Evolutionary conservation across 2,329 filamentous ascomycete species (phyloP).

Genomic region (Ophiostoma himal-ulmi): DNA sequence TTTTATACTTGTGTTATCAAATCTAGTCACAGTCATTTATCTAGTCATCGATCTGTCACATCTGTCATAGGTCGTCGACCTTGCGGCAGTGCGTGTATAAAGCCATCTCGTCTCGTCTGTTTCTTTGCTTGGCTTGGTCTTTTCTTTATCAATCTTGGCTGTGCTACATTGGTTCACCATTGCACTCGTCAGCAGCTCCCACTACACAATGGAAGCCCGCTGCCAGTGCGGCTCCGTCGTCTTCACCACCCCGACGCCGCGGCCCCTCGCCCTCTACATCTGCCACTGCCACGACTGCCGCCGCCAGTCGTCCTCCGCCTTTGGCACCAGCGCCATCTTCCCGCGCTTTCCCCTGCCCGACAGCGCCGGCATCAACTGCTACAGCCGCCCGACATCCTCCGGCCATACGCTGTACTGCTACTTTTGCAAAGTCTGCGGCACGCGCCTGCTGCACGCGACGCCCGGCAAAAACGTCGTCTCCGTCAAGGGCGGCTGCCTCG

Average conservation of each 20-base stretch:
- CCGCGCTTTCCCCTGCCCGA: conserved; percentile 56
- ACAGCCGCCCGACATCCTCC: conserved; percentile 53
- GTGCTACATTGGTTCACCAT: no score
- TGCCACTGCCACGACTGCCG: conserved; percentile 28
- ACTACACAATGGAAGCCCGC: conserved; percentile 25
- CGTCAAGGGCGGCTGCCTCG: conserved; percentile 62
- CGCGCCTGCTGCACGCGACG: conserved; percentile 57
- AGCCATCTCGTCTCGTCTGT: background rate
- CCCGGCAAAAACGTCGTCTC: conserved; percentile 55
- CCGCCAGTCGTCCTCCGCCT: conserved; percentile 39
- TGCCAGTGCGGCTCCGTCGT: conserved; percentile 27
- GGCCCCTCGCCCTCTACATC: conserved; percentile 28
- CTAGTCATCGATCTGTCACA: background rate
- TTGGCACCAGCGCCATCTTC: conserved; percentile 65
- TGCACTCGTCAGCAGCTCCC: background rate
- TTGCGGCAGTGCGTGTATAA: background rate
- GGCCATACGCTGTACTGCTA: conserved; percentile 57
- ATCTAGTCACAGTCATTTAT: background rate
- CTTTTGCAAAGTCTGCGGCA: conserved; percentile 62
- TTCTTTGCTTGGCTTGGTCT: background rate
- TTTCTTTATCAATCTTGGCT: background rate
- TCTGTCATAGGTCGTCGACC: background rate
- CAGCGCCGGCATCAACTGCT: conserved; percentile 46
- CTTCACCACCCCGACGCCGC: conserved; percentile 25
- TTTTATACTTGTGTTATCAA: background rate